Conservation (phyloP, 768 basidiomycete species). For the Xerocomellus intermedius region DNA sequence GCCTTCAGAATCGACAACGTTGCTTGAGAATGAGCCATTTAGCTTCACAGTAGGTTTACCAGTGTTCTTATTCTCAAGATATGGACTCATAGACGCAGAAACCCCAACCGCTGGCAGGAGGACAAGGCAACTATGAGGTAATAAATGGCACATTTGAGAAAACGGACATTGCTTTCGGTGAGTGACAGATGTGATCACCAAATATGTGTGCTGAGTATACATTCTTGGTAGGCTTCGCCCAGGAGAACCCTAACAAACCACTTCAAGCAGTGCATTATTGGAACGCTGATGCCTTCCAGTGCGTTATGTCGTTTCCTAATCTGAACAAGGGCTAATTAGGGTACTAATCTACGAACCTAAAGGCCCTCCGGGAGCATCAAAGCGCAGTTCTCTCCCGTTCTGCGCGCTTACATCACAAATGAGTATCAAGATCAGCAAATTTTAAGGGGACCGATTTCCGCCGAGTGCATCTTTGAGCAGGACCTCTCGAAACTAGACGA, state of each 20-base stretch:
- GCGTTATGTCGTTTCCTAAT: neutral
- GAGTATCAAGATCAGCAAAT: neutral
- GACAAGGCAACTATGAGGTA: neutral
- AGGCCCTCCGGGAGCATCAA: neutral
- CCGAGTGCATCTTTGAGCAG: too few species aligned
- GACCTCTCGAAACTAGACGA: too few species aligned
- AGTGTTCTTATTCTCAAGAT: neutral
- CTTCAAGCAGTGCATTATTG: neutral
- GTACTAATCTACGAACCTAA: neutral
- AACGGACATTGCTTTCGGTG: neutral
- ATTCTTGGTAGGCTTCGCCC: neutral
- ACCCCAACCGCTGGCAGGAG: too few species aligned
- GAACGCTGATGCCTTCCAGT: neutral
- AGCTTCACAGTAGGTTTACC: neutral
- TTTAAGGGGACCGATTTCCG: too few species aligned
- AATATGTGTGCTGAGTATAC: neutral
- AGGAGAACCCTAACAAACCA: neutral
- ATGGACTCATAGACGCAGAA: neutral
- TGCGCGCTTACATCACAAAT: neutral
- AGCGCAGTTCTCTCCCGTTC: neutral
- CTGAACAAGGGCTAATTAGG: neutral
- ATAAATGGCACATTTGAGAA: neutral
- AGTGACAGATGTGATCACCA: neutral
- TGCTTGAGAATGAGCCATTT: neutral
- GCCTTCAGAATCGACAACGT: neutral